Base-by-base conservation (phyloP, 2,329 filamentous ascomycete genomes). In the Ophiocordyceps sinensis region DNA sequence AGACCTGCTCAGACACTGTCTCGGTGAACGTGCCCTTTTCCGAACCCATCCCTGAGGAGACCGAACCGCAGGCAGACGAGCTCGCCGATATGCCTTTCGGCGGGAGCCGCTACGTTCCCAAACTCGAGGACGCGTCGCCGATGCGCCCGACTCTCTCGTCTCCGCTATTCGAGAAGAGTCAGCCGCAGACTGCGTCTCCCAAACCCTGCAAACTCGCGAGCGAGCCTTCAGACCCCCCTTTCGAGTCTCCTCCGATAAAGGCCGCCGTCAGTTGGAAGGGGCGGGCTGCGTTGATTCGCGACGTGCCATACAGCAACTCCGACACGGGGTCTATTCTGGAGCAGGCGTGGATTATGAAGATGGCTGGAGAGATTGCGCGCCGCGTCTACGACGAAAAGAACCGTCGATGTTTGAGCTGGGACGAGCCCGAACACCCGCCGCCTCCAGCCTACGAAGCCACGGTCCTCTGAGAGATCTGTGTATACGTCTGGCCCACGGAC, bases 321-420 rank as follows among this genome's bases (percentile, higher is more conserved):
- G 71, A 75, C 28, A 67, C 64, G 5, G 68, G 71, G 12, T 73
- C 73, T 0, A 84, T 86, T 38, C 66, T 85, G 23, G 82, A 87
- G 56, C 81, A 86, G 58, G 85, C 84, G 3, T 91, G 85, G 83
- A 82, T 91, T 63, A 78, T 82, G 66, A 91, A 94, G 66, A 91
- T 98, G 76, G 88, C 89, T 5, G 81, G 80, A 47, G 91, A 96
- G 60, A 89, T 96, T 52, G 86, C 87, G 30, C 71, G 79, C 39
- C 82, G 85, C 42, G 86, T 94, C 48, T 85, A 89, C 49, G 85
- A 94, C 50, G 85, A 94, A 63, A 91, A 94, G 62, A 66, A 70
- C 41, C 65, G 68, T 30, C 46, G 45, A 34, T 53, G 55, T 40
- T 49, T 43, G 36, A 49, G 52, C 43, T 62, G 59, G 59, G 72